Conservation (phyloP, 2,329 filamentous ascomycete genomes). For the Fusarium udum region DNA sequence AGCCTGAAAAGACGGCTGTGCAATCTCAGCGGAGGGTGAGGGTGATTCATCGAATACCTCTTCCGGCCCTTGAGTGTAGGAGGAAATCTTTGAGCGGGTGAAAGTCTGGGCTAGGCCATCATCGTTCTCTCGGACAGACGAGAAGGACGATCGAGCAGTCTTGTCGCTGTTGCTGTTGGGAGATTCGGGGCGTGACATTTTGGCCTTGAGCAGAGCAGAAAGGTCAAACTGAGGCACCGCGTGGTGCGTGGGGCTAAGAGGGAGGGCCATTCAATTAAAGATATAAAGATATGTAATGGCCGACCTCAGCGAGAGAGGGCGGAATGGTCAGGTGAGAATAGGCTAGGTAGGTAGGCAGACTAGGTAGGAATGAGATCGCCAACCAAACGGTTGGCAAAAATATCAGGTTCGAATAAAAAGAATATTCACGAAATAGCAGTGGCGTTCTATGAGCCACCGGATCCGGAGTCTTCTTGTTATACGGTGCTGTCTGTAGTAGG, state of each 20-base stretch:
- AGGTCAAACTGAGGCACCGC: constrained; percentile 50
- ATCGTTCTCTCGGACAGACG: constrained; percentile 69
- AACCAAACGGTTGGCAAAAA: constrained; percentile 37
- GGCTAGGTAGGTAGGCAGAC: not conserved
- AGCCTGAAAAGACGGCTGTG: constrained; percentile 58
- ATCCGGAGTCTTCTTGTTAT: constrained; percentile 30
- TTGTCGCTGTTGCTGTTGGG: constrained; percentile 49
- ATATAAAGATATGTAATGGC: constrained; percentile 27
- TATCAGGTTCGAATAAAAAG: constrained; percentile 12
- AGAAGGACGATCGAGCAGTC: constrained; percentile 65
- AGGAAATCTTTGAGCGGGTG: constrained; percentile 70
- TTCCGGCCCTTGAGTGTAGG: constrained; percentile 61
- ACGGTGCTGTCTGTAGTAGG: not conserved
- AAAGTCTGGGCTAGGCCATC: constrained; percentile 69
- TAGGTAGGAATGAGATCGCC: constrained; percentile 25
- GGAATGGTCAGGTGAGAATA: constrained; percentile 3
- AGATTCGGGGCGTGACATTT: constrained; percentile 51
- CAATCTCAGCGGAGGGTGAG: constrained; percentile 53
- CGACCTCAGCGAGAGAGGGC: constrained; percentile 29
- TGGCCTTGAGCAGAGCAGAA: constrained; percentile 49
- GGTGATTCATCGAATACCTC: constrained; percentile 62
- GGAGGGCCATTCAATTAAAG: constrained; percentile 46
- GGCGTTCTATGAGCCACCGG: constrained; percentile 35
- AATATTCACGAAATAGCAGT: constrained; percentile 24
- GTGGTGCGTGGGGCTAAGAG: constrained; percentile 46